Base-by-base conservation (phyloP, 2,329 filamentous ascomycete genomes). In the Dissoconium aciculare region DNA sequence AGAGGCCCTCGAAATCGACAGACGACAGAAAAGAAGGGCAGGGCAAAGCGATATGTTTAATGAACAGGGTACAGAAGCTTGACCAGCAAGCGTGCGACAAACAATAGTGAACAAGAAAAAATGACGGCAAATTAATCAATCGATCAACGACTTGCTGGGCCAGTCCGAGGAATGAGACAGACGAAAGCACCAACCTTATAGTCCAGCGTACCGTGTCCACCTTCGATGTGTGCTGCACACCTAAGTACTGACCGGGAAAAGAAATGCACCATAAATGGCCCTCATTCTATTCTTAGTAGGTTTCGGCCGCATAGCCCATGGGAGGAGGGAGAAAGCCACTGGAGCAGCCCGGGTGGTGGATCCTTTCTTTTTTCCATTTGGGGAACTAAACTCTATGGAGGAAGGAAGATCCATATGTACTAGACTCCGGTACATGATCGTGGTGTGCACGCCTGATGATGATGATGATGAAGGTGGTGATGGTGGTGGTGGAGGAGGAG, bases 401-500 rank as follows among this genome's bases (percentile, higher is more conserved):
- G n/a, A n/a, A n/a, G n/a, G n/a, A n/a, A n/a, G n/a, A n/a, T n/a
- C n/a, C n/a, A n/a, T n/a, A n/a, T n/a, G n/a, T n/a, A n/a, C n/a
- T n/a, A n/a, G n/a, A n/a, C n/a, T n/a, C n/a, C n/a, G n/a, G n/a
- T n/a, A n/a, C n/a, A n/a, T n/a, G n/a, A n/a, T n/a, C 60, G 2
- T 69, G 58, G 3, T 69, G 66, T 14, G 77, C 50, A 15, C 69
- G 64, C 79, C 78, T 85, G 23, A 81, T 73, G 24, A 84, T 62
- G 3, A 84, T 62, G 0, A 78, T 74, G 2, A 78, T 74, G 1
- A 85, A 58, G 0, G 75, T 67, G 2, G 82, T 74, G 63, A 85
- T 71, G 50, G 68, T 76, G 0, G 78, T 84, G 30, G 74, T 76
- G 44, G n/a, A n/a, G n/a, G n/a, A n/a, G n/a, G n/a, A n/a, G n/a